phyloP scores from a whole-genome alignment of 495 filamentous ascomycete species.

The Tetracladium setigerum region DNA sequence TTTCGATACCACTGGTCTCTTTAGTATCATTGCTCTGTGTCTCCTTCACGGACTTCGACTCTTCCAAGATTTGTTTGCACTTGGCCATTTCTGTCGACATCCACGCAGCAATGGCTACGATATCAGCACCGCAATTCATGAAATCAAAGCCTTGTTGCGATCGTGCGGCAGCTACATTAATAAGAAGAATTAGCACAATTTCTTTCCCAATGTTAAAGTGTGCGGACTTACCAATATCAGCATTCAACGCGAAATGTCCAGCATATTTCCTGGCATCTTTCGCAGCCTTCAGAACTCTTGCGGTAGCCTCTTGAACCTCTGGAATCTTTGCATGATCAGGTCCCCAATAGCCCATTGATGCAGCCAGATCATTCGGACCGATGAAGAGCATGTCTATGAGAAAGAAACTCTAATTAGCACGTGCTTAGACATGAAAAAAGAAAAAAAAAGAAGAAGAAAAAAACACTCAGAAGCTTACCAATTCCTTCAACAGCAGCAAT shows the following conservation, averaged over 20 bases:
- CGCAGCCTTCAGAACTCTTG: constrained; percentile 42
- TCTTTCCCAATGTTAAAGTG: no score
- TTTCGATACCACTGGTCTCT: no score
- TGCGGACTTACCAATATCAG: no score
- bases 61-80: no score
- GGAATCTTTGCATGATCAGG: constrained; percentile 29
- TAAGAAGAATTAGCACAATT: no score
- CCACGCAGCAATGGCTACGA: background rate
- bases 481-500: constrained; percentile 48
- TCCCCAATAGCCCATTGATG: constrained; percentile 28
- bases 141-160: background rate
- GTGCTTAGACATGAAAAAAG: no score
- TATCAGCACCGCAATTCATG: background rate
- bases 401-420: no score
- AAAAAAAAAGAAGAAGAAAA: no score
- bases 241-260: constrained; percentile 21
- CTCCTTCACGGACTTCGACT: no score
- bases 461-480: no score
- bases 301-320: constrained; percentile 47
- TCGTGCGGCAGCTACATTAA: background rate
- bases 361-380: constrained; percentile 50
- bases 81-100: no score
- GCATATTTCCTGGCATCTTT: constrained; percentile 45
- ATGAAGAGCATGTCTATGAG: constrained; percentile 35
- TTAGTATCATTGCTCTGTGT: no score